Conservation (phyloP, 805 yeast genomes). For the Metschnikowia bowlesiae region DNA sequence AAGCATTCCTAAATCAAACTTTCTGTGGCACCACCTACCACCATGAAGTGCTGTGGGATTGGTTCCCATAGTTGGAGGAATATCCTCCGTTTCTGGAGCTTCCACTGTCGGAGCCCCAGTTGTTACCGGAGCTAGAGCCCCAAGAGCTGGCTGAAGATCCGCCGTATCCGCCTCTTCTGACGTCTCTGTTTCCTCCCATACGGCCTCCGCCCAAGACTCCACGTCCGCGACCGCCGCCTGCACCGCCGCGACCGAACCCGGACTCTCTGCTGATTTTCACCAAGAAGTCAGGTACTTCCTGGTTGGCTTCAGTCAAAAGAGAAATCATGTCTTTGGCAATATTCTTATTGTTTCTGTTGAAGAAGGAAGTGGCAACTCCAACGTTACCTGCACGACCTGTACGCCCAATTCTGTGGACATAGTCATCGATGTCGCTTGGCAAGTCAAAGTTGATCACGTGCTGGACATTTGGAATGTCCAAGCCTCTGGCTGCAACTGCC, state of each 20-base stretch:
- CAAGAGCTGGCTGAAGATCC: conserved; percentile 23
- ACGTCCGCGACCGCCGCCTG: conserved; percentile 34
- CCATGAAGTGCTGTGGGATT: conserved; percentile 35
- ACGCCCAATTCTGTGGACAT: conserved; percentile 99
- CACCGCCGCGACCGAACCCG: conserved; percentile 40
- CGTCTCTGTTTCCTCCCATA: conserved; percentile 40
- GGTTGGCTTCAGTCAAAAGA: conserved; percentile 91
- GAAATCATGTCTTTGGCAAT: conserved; percentile 84
- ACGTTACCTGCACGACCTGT: conserved; percentile 99
- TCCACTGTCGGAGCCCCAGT: conserved; percentile 21
- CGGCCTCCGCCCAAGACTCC: conserved; percentile 53
- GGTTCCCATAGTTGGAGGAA: conserved; percentile 32
- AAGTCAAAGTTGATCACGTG: conserved; percentile 97
- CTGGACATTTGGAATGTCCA: conserved; percentile 98
- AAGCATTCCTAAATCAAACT: conserved; percentile 13
- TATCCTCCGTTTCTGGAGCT: conserved; percentile 26
- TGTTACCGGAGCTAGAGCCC: conserved; percentile 16
- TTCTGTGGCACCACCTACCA: conserved; percentile 26
- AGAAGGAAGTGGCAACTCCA: conserved; percentile 97
- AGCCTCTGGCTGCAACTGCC: conserved; percentile 99
- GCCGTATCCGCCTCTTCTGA: conserved; percentile 44
- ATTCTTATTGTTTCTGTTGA: conserved; percentile 91
- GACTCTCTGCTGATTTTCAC: conserved; percentile 75
- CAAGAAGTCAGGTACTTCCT: conserved; percentile 92
- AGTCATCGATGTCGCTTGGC: conserved; percentile 96